These are phyloP conservation scores for Sporothrix protearum DNA, from an alignment of 2,329 filamentous ascomycete species.

Conservation along the genomic window DNA sequence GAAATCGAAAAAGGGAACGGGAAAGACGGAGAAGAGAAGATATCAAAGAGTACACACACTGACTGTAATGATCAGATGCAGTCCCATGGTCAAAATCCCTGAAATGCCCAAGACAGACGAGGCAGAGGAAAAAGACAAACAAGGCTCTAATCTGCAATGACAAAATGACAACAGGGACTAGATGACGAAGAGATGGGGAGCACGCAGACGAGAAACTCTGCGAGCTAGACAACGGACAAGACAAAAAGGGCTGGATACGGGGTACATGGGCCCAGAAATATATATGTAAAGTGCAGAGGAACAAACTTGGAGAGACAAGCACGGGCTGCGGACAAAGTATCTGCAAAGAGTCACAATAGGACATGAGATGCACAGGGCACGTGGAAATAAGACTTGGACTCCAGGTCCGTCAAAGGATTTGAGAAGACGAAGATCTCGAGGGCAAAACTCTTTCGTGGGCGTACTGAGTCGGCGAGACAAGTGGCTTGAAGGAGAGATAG, in stretches of 20 bases:
- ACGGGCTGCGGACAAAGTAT: background rate
- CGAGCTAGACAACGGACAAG: background rate
- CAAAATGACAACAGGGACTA: background rate
- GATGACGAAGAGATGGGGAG: background rate
- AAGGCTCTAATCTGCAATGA: background rate
- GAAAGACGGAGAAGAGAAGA: background rate
- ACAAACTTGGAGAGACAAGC: background rate
- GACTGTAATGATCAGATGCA: too few species aligned
- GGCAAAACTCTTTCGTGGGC: background rate
- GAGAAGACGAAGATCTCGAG: background rate
- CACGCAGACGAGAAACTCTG: background rate
- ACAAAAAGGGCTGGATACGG: background rate
- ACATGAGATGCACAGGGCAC: background rate
- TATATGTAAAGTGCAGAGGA: background rate
- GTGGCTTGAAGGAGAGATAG: background rate
- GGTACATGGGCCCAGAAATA: background rate
- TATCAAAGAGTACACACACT: background rate
- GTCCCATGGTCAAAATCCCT: too few species aligned
- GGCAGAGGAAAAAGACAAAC: background rate
- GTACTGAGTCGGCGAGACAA: background rate
- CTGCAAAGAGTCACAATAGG: background rate
- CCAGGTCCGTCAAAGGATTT: background rate
- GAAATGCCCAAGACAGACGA: background rate
- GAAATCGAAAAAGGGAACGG: background rate
- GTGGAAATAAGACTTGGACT: too few species aligned